phyloP scores from a whole-genome alignment of 2,329 filamentous ascomycete species.

The Penicillium sp. region DNA sequence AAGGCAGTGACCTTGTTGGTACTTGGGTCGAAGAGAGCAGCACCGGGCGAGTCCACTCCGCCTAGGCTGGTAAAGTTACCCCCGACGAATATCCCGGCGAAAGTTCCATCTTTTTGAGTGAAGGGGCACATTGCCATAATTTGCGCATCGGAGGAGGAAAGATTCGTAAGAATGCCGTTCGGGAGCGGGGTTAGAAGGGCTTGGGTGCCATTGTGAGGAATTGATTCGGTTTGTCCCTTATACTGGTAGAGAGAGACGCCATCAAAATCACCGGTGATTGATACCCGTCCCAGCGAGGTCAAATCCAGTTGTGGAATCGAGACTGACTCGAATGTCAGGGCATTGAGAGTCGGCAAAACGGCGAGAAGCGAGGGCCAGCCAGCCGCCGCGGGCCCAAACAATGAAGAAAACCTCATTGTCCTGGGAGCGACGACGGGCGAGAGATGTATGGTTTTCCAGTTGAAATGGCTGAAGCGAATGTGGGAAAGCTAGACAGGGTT shows the following conservation, averaged over 20 bases:
- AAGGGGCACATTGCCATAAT: constrained; percentile 89
- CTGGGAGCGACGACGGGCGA: constrained; percentile 40
- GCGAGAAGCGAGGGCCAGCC: constrained; percentile 35
- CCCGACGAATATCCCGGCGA: constrained; percentile 76
- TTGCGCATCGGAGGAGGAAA: constrained; percentile 75
- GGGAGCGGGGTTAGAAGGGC: constrained; percentile 79
- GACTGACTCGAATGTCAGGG: constrained; percentile 39
- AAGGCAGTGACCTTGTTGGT: constrained; percentile 70
- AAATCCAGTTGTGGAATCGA: constrained; percentile 62
- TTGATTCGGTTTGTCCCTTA: constrained; percentile 68
- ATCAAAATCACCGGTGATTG: constrained; percentile 83
- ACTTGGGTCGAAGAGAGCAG: constrained; percentile 77
- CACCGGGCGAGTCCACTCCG: constrained; percentile 69
- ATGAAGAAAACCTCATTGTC: constrained; percentile 47
- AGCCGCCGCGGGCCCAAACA: constrained; percentile 45
- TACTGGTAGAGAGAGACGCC: constrained; percentile 89
- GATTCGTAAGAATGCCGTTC: constrained; percentile 74
- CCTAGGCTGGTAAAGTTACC: constrained; percentile 95
- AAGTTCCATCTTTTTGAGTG: constrained; percentile 62
- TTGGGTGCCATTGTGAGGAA: constrained; percentile 70
- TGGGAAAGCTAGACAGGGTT: constrained; percentile 13
- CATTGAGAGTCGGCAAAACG: constrained; percentile 30
- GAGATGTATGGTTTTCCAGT: constrained; percentile 8
- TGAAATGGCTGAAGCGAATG: constrained; percentile 13
- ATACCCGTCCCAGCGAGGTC: constrained; percentile 73